Conservation (phyloP, 805 yeast species). For the Cyberlindnera xishuangbannaensis region DNA sequence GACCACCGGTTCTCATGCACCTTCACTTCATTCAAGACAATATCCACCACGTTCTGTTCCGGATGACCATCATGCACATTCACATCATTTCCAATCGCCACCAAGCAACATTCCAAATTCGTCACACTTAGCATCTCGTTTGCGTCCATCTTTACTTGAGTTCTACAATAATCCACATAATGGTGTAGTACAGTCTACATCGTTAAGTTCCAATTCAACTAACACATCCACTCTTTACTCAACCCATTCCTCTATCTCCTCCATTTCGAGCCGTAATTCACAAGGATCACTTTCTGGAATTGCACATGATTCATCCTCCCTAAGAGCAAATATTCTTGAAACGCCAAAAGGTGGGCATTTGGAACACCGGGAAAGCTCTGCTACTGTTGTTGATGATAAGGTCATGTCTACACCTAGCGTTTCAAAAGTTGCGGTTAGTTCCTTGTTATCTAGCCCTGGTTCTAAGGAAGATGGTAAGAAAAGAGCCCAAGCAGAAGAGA, state of each 20-base stretch:
- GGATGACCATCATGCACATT: slow-evolving; percentile 11
- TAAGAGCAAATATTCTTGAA: background rate
- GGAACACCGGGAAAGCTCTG: background rate
- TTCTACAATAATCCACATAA: slow-evolving; percentile 11
- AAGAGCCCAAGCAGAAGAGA: slow-evolving; percentile 1
- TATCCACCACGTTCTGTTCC: slow-evolving; percentile 21
- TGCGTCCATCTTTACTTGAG: slow-evolving; percentile 24
- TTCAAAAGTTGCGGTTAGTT: slow-evolving; percentile 18
- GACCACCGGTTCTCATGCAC: no score
- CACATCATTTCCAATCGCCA: slow-evolving; percentile 1
- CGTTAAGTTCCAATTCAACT: slow-evolving; percentile 20
- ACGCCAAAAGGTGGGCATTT: no score
- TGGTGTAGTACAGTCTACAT: slow-evolving; percentile 9
- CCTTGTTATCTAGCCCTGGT: slow-evolving; percentile 18
- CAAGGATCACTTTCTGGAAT: slow-evolving; percentile 16
- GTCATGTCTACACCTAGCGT: slow-evolving; percentile 1
- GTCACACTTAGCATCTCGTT: slow-evolving; percentile 15
- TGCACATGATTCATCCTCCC: slow-evolving; percentile 1
- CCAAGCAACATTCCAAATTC: slow-evolving; percentile 16
- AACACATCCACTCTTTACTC: slow-evolving; percentile 20
- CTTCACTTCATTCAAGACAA: slow-evolving; percentile 6
- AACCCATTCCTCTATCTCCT: slow-evolving; percentile 21
- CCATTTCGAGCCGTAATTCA: slow-evolving; percentile 22
- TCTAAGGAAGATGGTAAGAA: slow-evolving; percentile 2
- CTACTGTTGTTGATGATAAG: background rate